Conservation (phyloP, 805 yeast genomes). For the Pichia scutulata region DNA sequence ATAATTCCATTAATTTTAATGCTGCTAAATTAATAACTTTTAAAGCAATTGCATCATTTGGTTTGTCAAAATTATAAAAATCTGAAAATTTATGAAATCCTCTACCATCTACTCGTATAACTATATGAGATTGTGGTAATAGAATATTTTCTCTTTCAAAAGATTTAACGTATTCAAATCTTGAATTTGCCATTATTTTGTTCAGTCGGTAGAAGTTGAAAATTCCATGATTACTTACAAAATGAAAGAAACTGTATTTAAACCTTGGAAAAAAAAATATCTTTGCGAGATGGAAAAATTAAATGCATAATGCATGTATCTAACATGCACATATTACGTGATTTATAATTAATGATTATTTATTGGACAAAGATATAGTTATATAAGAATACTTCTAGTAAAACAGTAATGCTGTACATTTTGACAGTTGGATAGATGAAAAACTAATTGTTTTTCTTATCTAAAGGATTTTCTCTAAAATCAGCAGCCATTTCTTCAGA, state of each 20-base stretch:
- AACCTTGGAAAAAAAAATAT: too few relatives aligned
- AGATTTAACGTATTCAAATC: conserved; percentile 77
- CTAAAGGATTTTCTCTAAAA: neutral
- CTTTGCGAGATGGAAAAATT: too few relatives aligned
- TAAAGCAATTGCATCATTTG: conserved; percentile 77
- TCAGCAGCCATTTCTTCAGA: neutral
- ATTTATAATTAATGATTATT: too few relatives aligned
- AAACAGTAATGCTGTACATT: neutral
- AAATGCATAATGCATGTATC: too few relatives aligned
- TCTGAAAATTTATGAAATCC: conserved; percentile 85
- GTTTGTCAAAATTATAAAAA: conserved; percentile 70
- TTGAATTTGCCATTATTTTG: conserved; percentile 64
- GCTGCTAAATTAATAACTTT: conserved; percentile 81
- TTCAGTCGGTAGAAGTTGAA: too few relatives aligned
- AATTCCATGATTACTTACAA: neutral
- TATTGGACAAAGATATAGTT: too few relatives aligned
- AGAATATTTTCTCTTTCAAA: conserved; percentile 71
- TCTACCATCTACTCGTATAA: conserved; percentile 86
- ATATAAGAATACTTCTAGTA: neutral
- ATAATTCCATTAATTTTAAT: conserved; percentile 45
- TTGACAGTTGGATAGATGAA: neutral
- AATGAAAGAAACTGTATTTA: neutral
- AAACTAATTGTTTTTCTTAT: neutral
- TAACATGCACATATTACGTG: too few relatives aligned
- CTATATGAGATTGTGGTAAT: conserved; percentile 73